phyloP scores from a whole-genome alignment of 805 yeast species.

The Candida railenensis region DNA sequence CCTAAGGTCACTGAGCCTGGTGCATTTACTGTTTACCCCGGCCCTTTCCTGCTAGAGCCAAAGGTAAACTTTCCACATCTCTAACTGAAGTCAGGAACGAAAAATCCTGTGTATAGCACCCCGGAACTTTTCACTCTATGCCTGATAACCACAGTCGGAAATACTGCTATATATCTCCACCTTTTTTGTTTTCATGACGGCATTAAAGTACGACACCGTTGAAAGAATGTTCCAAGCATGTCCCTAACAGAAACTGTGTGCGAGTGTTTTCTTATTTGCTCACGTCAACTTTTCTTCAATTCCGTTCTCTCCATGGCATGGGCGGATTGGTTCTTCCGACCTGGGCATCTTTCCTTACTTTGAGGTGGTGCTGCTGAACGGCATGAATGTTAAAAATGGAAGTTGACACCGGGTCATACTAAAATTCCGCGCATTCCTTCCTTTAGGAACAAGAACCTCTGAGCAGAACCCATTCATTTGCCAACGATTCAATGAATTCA shows the following conservation, averaged over 20 bases:
- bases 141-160: too few relatives aligned
- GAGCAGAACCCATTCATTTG: neutral
- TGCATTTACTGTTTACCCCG: too few relatives aligned
- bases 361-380: too few relatives aligned
- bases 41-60: too few relatives aligned
- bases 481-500: neutral
- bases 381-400: slow-evolving; percentile 3
- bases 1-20: too few relatives aligned
- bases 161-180: too few relatives aligned
- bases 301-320: too few relatives aligned
- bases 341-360: too few relatives aligned
- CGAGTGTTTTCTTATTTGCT: neutral
- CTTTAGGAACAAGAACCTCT: neutral
- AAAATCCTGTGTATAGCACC: neutral
- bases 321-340: too few relatives aligned
- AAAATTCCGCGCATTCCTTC: slow-evolving; percentile 2
- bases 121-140: too few relatives aligned
- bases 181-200: neutral
- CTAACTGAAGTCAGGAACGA: slow-evolving; percentile 1
- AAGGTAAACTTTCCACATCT: neutral
- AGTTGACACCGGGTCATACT: neutral
- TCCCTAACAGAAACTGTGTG: neutral
- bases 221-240: neutral
- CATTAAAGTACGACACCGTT: neutral
- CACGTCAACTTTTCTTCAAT: neutral